Conservation (phyloP, 1,284 basidiomycete species). For the Melampsora occidentalis region DNA sequence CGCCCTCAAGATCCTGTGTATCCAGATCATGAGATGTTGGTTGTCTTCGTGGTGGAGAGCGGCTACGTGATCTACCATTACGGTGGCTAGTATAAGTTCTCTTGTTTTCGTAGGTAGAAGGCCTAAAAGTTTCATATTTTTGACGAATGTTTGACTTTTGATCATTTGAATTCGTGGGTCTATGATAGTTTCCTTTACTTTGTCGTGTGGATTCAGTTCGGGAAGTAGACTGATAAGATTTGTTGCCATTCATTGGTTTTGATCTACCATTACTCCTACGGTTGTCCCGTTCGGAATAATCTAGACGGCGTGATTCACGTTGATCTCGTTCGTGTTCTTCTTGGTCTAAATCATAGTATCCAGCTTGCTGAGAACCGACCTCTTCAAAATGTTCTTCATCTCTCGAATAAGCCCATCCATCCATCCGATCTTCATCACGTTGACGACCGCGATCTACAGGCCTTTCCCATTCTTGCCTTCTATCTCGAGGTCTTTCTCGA, state of each 20-base stretch:
- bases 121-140: neutral
- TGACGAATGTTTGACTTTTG: neutral
- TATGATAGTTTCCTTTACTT: neutral
- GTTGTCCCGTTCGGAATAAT: conserved; percentile 12
- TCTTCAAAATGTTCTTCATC: conserved; percentile 13
- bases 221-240: neutral
- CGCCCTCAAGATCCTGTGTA: neutral
- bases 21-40: neutral
- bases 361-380: conserved; percentile 11
- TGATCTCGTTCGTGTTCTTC: conserved; percentile 19
- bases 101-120: neutral
- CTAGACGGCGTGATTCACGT: conserved; percentile 27
- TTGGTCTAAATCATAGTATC: conserved; percentile 11
- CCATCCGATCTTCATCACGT: conserved; percentile 11
- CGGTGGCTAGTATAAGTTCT: neutral
- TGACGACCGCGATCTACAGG: conserved; percentile 3
- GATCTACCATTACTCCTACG: neutral
- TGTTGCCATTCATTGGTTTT: neutral
- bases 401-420: neutral
- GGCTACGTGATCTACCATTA: conserved; percentile 3
- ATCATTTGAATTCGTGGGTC: neutral
- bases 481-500: conserved; percentile 17
- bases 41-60: conserved; percentile 4
- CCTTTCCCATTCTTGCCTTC: neutral
- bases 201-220: neutral